Evolutionary conservation across 805 yeast genomes (phyloP).

Genomic region (Grigorovia yakushimaensis): DNA sequence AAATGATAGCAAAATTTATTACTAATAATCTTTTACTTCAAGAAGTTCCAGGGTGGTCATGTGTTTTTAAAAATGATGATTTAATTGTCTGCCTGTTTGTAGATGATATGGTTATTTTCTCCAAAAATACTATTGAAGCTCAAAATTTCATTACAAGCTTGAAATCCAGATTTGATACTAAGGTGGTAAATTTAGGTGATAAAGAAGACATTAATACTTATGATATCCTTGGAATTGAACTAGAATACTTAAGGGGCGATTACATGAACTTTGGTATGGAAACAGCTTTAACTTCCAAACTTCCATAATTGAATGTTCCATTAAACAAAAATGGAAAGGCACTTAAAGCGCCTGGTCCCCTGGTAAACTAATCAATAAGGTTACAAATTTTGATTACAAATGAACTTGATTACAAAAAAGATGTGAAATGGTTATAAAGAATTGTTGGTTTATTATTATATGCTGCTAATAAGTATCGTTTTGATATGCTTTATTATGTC

Average conservation of each 20-base stretch:
- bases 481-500: constrained; percentile 7
- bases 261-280: constrained; percentile 7
- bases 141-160: constrained; percentile 1
- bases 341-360: neutral
- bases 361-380: neutral
- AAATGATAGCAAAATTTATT: neutral
- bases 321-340: neutral
- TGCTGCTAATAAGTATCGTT: constrained; percentile 6
- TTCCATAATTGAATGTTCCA: neutral
- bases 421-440: constrained; percentile 5
- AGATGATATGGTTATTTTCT: constrained; percentile 8
- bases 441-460: constrained; percentile 7
- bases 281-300: constrained; percentile 2
- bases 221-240: neutral
- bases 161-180: constrained; percentile 7
- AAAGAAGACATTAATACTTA: neutral
- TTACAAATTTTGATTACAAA: neutral
- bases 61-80: constrained; percentile 3
- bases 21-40: neutral
- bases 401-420: neutral
- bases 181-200: constrained; percentile 6
- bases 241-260: neutral
- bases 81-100: constrained; percentile 6
- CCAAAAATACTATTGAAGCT: neutral
- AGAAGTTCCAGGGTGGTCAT: constrained; percentile 8